Conservation (phyloP, 768 basidiomycete genomes). For the Termitomyces eurrhizus region DNA sequence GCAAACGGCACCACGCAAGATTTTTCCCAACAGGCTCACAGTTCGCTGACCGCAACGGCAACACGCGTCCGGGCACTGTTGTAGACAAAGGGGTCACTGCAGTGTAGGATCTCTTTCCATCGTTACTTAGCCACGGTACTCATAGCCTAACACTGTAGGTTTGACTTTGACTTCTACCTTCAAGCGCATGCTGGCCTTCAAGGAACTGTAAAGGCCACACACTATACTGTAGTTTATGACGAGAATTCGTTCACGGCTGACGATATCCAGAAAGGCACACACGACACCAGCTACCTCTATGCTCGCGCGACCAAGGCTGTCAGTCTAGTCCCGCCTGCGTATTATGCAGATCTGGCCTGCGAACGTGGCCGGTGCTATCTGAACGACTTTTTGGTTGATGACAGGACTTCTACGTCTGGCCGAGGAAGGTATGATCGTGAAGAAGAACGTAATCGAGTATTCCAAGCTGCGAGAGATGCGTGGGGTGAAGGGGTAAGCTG, state of each 20-base stretch:
- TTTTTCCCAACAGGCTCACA: constrained; percentile 53
- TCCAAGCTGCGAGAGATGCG: constrained; percentile 37
- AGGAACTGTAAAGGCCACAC: constrained; percentile 68
- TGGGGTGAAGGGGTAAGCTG: constrained; percentile 53
- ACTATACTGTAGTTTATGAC: constrained; percentile 79
- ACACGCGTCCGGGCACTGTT: constrained; percentile 76
- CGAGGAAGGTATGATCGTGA: constrained; percentile 30
- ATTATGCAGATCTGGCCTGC: constrained; percentile 81
- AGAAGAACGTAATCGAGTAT: constrained; percentile 36
- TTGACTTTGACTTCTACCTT: constrained; percentile 64
- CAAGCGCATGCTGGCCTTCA: constrained; percentile 76
- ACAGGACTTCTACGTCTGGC: constrained; percentile 35
- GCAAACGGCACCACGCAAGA: constrained; percentile 66
- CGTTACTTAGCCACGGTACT: constrained; percentile 8
- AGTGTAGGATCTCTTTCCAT: constrained; percentile 37
- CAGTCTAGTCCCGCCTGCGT: constrained; percentile 74
- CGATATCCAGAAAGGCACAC: constrained; percentile 68
- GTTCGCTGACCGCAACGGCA: constrained; percentile 61
- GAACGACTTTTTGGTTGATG: constrained; percentile 64
- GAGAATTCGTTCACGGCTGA: constrained; percentile 68
- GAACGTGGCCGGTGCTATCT: constrained; percentile 76
- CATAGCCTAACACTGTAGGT: constrained; percentile 31
- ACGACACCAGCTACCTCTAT: constrained; percentile 69
- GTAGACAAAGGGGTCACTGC: constrained; percentile 77
- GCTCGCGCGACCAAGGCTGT: constrained; percentile 84